Evolutionary conservation across 148 eudicot species (phyloP), one percentile per base, ranked within the genome.

Genomic region (Persicaria tinctoria): DNA sequence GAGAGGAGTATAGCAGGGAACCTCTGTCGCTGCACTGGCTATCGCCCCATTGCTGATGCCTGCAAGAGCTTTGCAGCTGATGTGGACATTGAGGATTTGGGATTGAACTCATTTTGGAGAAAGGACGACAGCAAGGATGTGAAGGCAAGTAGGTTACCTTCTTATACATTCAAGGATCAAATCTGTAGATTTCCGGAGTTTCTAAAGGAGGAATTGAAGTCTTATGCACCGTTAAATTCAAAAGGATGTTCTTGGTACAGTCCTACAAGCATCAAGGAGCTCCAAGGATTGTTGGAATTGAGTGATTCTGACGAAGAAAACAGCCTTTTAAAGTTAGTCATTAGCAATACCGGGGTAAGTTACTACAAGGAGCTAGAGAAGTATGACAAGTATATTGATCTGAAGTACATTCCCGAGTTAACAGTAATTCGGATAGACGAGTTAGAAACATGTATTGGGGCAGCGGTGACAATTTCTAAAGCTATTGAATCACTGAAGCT

Each of bases 21-120:
- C 83, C 89, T 94, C 32, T 94, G 98, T 80, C 82, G 98, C 46
- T 94, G 98, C 76, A 94, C 98, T 72, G 98, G 98, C 18, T 94
- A 94, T 80, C 94, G 98, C 27, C 91, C 98, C 64, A 90, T 94
- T 68, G 89, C 86, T 72, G 97, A 94, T 87, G 97, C 89, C 70
- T 94, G 97, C 88, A 94, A 94, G 80, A 91, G 96, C 76, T 94
- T 94, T 81, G 93, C 97, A 73, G 73, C 83, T 76, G 82, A 90
- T 87, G 92, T 94, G 49, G 98, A 94, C 79, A 85, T 94, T 79
- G 98, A 94, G 69, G 98, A 94, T 81, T 85, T 94, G 77, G 97
- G 98, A 56, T 71, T 84, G 49, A 94, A 94, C 78, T 80, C 88
- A 2, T 94, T 88, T 77, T 91, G 91, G 91, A 82, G 77, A 46